phyloP scores from a whole-genome alignment of 163 green algal genomes.

The Coccomyxa subellipsoidea region DNA sequence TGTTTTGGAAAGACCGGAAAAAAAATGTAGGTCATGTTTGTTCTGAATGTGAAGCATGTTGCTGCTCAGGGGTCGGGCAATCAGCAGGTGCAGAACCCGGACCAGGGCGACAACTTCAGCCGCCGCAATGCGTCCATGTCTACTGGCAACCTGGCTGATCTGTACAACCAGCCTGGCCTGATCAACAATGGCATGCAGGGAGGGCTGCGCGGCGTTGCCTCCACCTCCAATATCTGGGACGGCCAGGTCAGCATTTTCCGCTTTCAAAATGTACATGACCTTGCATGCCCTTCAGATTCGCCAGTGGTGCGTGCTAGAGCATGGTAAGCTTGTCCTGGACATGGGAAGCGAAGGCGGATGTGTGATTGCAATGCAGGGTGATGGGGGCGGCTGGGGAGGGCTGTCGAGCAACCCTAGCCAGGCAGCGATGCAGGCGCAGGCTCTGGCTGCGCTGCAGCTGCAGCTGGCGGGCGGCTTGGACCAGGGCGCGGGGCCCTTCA shows the following conservation, averaged over 20 bases:
- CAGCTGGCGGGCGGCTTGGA: background rate
- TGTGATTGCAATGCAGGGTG: no score
- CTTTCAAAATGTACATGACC: no score
- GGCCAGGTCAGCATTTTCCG: background rate
- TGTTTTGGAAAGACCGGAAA: no score
- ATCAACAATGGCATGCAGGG: background rate
- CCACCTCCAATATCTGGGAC: slow-evolving; percentile 4
- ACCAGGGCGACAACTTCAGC: background rate
- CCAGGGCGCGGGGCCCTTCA: background rate
- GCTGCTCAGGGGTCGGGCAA: background rate
- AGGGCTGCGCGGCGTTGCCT: background rate
- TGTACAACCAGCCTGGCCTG: background rate
- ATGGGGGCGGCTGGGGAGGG: background rate
- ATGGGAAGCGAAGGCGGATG: no score
- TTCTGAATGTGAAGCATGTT: no score
- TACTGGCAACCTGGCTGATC: slow-evolving; percentile 5
- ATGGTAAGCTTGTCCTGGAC: no score
- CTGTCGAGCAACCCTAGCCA: background rate
- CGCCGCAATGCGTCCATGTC: slow-evolving; percentile 9
- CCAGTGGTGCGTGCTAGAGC: no score
- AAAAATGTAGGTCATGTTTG: no score
- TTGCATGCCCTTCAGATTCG: no score
- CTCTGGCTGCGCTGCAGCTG: background rate
- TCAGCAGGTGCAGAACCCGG: background rate
- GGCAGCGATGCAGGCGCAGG: background rate